Percentiles rank a stretch among this genome's conserved stretches.
Evolutionary conservation across 2,329 filamentous ascomycete genomes (phyloP).

Genomic region (Blastomyces percursus): DNA sequence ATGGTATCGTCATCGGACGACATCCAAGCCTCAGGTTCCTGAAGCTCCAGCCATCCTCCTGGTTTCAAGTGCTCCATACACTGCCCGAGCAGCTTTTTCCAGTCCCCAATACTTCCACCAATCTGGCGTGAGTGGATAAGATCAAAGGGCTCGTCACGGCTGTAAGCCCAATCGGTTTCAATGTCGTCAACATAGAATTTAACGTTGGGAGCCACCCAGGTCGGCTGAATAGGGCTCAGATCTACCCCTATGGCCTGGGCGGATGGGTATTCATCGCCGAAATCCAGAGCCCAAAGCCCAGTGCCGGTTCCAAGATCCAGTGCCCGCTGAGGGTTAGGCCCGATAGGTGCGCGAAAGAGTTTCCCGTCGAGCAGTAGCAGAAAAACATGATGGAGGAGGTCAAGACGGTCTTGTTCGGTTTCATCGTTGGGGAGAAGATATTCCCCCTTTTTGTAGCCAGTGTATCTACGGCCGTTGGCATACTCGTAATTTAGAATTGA

Average conservation of each 20-base stretch:
- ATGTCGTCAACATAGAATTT: constrained; percentile 26
- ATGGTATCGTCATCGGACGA: constrained; percentile 16
- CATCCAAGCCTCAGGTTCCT: constrained; percentile 20
- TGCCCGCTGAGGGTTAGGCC: constrained; percentile 19
- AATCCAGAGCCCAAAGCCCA: constrained; percentile 35
- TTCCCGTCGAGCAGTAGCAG: constrained; percentile 15
- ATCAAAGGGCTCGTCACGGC: constrained; percentile 19
- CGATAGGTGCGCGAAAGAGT: constrained; percentile 19
- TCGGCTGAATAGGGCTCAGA: constrained; percentile 30
- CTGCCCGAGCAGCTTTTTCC: constrained; percentile 16
- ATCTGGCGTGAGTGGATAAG: constrained; percentile 24
- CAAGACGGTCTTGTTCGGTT: constrained; percentile 22
- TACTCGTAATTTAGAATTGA: constrained; percentile 28
- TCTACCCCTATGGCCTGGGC: constrained; percentile 29
- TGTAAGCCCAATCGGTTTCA: constrained; percentile 21
- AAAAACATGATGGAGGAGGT: background rate
- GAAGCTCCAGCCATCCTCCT: constrained; percentile 23
- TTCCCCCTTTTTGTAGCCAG: constrained; percentile 20
- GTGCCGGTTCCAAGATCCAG: constrained; percentile 33
- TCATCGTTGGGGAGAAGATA: constrained; percentile 26
- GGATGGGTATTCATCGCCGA: constrained; percentile 30
- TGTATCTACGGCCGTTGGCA: constrained; percentile 32
- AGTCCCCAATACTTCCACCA: constrained; percentile 18
- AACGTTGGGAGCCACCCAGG: constrained; percentile 23
- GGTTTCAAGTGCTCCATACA: constrained; percentile 19